A percentile compares a stretch with the other conserved stretches of the same genome.
Conservation (phyloP, 495 filamentous ascomycete species). For the Neurospora sp. region DNA sequence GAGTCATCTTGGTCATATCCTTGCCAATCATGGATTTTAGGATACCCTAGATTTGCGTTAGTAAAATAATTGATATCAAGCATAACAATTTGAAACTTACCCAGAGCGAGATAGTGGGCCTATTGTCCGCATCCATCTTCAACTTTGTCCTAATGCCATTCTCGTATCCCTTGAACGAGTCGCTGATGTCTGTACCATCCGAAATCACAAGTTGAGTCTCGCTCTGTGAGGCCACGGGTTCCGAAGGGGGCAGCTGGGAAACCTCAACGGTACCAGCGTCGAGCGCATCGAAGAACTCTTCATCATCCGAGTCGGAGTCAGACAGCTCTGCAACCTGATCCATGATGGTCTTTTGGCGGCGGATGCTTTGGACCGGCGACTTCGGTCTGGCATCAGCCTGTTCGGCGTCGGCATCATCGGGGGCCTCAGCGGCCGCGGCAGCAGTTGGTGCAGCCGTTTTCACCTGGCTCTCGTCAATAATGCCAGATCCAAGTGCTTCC, state of each 20-base stretch:
- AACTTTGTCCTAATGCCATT: slow-evolving; percentile 66
- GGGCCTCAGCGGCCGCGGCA: slow-evolving; percentile 16
- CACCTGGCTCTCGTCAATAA: slow-evolving; percentile 32
- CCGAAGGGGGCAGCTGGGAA: slow-evolving; percentile 38
- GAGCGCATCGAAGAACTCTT: slow-evolving; percentile 96
- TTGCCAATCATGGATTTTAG: slow-evolving; percentile 99
- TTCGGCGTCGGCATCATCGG: slow-evolving; percentile 17
- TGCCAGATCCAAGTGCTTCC: slow-evolving; percentile 64
- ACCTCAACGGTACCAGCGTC: slow-evolving; percentile 87
- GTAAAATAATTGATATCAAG: slow-evolving; percentile 3
- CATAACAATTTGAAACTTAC: slow-evolving; percentile 40
- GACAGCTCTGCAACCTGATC: slow-evolving; percentile 55
- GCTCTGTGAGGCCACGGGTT: slow-evolving; percentile 32
- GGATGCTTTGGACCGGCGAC: slow-evolving; percentile 34
- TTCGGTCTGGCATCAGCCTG: slow-evolving; percentile 25
- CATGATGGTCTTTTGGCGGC: slow-evolving; percentile 48
- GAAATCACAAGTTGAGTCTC: slow-evolving; percentile 29
- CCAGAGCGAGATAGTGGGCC: slow-evolving; percentile 93
- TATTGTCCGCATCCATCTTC: slow-evolving; percentile 84
- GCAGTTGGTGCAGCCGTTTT: slow-evolving; percentile 26
- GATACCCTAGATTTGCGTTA: slow-evolving; percentile 55
- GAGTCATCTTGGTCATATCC: slow-evolving; percentile 99
- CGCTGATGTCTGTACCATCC: slow-evolving; percentile 50
- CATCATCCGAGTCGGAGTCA: slow-evolving; percentile 72
- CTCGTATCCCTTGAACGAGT: slow-evolving; percentile 84